Evolutionary conservation across 495 filamentous ascomycete species (phyloP).

Genomic region (Hypoxylon intermedium): DNA sequence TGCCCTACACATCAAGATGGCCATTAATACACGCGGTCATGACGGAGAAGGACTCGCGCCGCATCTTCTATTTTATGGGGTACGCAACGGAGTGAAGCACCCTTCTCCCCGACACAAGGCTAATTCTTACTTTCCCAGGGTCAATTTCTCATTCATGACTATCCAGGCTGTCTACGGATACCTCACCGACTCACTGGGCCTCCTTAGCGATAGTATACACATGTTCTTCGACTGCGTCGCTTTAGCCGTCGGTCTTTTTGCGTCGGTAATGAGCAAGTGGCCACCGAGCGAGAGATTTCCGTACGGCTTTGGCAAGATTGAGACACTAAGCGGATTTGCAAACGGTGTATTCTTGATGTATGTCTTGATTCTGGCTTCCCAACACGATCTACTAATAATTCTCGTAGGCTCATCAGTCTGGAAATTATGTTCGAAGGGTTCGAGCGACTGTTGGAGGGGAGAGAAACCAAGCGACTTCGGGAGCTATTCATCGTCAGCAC

Average conservation of each 20-base stretch:
- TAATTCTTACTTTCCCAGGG: constrained; percentile 54
- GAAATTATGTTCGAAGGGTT: constrained; percentile 97
- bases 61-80: constrained; percentile 98
- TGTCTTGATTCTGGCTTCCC: constrained; percentile 28
- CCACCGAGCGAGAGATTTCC: constrained; percentile 86
- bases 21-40: constrained; percentile 85
- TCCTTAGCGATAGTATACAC: constrained; percentile 96
- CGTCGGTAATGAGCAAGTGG: constrained; percentile 98
- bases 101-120: neutral
- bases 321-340: constrained; percentile 93
- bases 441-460: constrained; percentile 81
- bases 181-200: constrained; percentile 86
- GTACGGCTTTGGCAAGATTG: constrained; percentile 96
- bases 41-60: constrained; percentile 88
- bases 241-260: constrained; percentile 86
- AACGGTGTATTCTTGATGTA: constrained; percentile 97
- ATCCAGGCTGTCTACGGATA: constrained; percentile 95
- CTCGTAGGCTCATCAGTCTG: constrained; percentile 81
- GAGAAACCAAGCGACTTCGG: constrained; percentile 79
- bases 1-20: constrained; percentile 69
- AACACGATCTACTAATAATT: constrained; percentile 29
- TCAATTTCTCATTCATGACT: constrained; percentile 95
- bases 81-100: constrained; percentile 49
- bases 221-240: constrained; percentile 99
- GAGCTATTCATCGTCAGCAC: constrained; percentile 89